Evolutionary conservation across 2,329 filamentous ascomycete genomes (phyloP).

Genomic region (Verruconis gallopava): DNA sequence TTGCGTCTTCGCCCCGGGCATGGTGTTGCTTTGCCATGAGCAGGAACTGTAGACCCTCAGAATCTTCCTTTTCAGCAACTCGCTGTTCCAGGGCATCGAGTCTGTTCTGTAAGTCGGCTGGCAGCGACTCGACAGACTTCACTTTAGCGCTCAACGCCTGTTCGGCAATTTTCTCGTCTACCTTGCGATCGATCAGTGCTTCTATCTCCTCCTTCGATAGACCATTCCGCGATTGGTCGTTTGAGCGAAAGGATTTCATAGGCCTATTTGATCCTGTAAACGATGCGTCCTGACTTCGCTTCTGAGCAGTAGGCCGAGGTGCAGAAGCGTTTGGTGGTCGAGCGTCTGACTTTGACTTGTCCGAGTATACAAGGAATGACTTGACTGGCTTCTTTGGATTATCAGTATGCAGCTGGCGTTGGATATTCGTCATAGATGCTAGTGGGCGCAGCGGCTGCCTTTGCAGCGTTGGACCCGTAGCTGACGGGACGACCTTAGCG

Average conservation of each 20-base stretch:
- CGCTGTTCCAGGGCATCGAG: conserved; percentile 75
- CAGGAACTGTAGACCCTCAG: conserved; percentile 74
- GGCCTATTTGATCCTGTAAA: conserved; percentile 28
- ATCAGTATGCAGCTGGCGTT: conserved; percentile 11
- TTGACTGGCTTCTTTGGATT: conserved; percentile 58
- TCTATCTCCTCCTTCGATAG: conserved; percentile 60
- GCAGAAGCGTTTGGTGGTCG: not conserved
- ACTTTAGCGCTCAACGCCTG: conserved; percentile 47
- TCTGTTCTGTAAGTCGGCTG: conserved; percentile 65
- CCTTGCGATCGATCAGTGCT: conserved; percentile 82
- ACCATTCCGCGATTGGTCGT: conserved; percentile 22
- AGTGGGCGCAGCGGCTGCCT: conserved; percentile 72
- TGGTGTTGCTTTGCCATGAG: conserved; percentile 89
- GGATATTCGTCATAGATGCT: conserved; percentile 33
- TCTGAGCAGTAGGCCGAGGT: conserved; percentile 1
- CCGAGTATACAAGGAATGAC: conserved; percentile 76
- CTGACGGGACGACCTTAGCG: conserved; percentile 20
- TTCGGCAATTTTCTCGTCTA: conserved; percentile 78
- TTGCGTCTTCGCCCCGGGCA: conserved; percentile 64
- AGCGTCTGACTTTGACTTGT: conserved; percentile 36
- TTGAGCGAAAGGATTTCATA: conserved; percentile 24
- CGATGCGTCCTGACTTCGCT: conserved; percentile 29
- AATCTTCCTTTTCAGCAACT: conserved; percentile 59
- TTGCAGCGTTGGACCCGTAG: conserved; percentile 28
- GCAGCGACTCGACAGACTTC: conserved; percentile 38